Evolutionary conservation across 352 stramenopile species (phyloP).

Genomic region (Phytophthora idaei): DNA sequence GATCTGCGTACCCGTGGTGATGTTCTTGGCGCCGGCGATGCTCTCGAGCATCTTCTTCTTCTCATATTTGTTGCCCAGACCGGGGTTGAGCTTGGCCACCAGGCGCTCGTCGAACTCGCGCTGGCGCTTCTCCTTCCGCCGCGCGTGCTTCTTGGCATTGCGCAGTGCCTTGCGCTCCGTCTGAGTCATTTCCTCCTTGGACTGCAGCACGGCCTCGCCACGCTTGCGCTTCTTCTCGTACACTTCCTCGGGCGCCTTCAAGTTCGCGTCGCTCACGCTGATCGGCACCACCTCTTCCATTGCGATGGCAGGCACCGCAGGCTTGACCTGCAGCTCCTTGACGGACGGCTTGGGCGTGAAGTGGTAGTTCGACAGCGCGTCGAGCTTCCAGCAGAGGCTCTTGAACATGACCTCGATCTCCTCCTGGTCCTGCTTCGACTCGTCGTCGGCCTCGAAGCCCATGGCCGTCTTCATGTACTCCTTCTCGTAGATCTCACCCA

Average conservation of each 20-base stretch:
- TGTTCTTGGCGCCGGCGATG: conserved; percentile 78
- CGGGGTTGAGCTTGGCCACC: conserved; percentile 94
- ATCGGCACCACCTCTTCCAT: conserved; percentile 89
- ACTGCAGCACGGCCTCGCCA: conserved; percentile 78
- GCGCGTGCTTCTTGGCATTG: conserved; percentile 91
- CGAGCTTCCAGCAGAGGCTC: conserved; percentile 94
- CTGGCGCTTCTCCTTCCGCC: conserved; percentile 91
- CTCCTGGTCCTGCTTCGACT: conserved; percentile 92
- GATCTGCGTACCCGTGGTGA: conserved; percentile 85
- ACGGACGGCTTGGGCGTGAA: conserved; percentile 94
- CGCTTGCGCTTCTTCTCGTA: conserved; percentile 90
- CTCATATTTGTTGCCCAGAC: conserved; percentile 95
- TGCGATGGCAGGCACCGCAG: conserved; percentile 77
- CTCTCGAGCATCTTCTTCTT: conserved; percentile 92
- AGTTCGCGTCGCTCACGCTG: conserved; percentile 84
- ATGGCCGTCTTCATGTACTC: conserved; percentile 96
- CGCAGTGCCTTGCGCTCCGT: conserved; percentile 85
- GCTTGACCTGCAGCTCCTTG: conserved; percentile 90
- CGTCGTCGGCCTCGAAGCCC: conserved; percentile 92
- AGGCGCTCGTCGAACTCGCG: conserved; percentile 92
- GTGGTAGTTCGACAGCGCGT: conserved; percentile 96
- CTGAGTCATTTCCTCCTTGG: conserved; percentile 89
- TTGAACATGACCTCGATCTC: conserved; percentile 96
- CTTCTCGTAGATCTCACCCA: conserved; percentile 95
- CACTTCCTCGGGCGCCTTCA: conserved; percentile 83